phyloP scores from a whole-genome alignment of 108 stramenopile species.

The Chaetoceros tenuissimus region DNA sequence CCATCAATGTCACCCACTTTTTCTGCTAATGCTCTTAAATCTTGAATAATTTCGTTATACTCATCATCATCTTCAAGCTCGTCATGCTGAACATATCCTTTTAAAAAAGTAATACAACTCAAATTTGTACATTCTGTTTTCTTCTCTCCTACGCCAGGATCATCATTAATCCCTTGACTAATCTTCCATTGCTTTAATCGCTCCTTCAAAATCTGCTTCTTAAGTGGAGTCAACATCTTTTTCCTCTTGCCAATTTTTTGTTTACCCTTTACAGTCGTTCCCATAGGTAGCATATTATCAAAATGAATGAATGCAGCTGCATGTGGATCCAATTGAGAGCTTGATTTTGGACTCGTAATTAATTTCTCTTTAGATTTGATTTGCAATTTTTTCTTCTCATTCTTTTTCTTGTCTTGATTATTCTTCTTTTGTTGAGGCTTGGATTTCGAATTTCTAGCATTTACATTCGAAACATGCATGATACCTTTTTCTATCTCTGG shows the following conservation, averaged over 20 bases:
- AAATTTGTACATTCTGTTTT: neutral
- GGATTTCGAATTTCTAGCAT: too few species aligned
- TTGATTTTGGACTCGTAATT: too few species aligned
- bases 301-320: neutral
- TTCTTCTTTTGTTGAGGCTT: too few species aligned
- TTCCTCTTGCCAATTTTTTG: conserved; percentile 17
- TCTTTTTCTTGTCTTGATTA: too few species aligned
- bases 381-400: too few species aligned
- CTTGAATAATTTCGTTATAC: conserved; percentile 57
- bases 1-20: conserved; percentile 49
- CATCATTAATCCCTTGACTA: neutral
- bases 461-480: too few species aligned
- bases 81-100: conserved; percentile 42
- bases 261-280: conserved; percentile 1
- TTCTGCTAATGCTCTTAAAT: conserved; percentile 47
- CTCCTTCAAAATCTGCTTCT: conserved; percentile 76
- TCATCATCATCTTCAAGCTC: conserved; percentile 74
- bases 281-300: neutral
- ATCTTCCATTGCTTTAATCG: conserved; percentile 59
- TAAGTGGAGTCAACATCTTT: conserved; percentile 70
- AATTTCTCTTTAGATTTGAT: too few species aligned
- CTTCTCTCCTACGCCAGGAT: neutral
- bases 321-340: too few species aligned
- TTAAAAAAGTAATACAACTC: conserved; percentile 24
- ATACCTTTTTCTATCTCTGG: too few species aligned